Conservation (phyloP, 768 basidiomycete species). For the Lactarius sp. region DNA sequence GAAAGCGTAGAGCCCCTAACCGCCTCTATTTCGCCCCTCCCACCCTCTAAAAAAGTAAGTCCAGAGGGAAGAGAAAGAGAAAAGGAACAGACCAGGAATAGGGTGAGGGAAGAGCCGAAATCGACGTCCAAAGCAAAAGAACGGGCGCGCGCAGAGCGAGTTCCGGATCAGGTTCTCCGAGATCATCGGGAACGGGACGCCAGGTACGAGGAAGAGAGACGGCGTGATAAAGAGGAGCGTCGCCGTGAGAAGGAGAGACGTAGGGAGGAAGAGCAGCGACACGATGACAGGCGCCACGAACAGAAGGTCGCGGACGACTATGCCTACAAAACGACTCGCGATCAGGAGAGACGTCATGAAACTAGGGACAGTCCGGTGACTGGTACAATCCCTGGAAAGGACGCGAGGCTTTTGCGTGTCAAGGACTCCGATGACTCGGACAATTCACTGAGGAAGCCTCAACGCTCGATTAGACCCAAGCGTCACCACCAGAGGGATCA, state of each 20-base stretch:
- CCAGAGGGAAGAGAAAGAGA: conserved; percentile 17
- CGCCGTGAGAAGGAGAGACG: conserved; percentile 24
- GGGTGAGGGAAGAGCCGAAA: conserved; percentile 10
- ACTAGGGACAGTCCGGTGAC: conserved; percentile 26
- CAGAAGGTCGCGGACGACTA: conserved; percentile 25
- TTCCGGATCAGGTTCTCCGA: conserved; percentile 18
- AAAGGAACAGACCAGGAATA: conserved; percentile 11
- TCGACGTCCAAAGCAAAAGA: conserved; percentile 19
- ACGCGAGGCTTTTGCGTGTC: conserved; percentile 23
- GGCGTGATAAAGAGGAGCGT: conserved; percentile 26
- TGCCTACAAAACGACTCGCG: conserved; percentile 5
- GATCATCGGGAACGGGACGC: conserved; percentile 22
- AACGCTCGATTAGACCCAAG: conserved; percentile 10
- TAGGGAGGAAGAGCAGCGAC: conserved; percentile 23
- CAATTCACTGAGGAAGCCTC: conserved; percentile 22
- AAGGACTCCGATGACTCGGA: conserved; percentile 27
- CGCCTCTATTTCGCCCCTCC: conserved; percentile 20
- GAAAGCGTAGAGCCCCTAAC: conserved; percentile 13
- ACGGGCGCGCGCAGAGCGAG: conserved; percentile 25
- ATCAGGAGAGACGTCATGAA: conserved; percentile 22
- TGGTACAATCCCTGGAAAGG: background rate
- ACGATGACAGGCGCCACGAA: conserved; percentile 24
- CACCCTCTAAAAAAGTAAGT: conserved; percentile 26
- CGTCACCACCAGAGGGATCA: conserved; percentile 22
- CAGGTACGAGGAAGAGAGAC: conserved; percentile 19